Base-by-base conservation (phyloP, 257 asterid genomes). In the Vinca minor region DNA sequence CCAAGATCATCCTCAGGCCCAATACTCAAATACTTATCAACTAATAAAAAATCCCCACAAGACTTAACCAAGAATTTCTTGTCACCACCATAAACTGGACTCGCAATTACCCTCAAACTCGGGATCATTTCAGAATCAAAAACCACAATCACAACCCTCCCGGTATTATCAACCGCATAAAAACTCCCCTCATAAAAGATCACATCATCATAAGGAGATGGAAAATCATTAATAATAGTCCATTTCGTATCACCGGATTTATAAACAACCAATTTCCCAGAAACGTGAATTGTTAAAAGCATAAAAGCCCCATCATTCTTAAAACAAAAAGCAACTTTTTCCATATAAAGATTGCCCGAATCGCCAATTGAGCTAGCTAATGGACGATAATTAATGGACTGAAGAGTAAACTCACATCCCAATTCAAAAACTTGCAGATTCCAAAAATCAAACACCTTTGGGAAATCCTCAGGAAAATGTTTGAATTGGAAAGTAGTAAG, bases 301-400 rank as follows among this genome's bases (percentile, higher is more conserved):
- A 83, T 72, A 70, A 88, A 85, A 2, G 74, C 76, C 25, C 41
- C 79, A 11, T 48, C 76, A 6, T 39, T 35, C 45, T 44, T 55
- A 72, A 72, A 8, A 50, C 61, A 66, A n/a, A 85, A 78, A 36
- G 93, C 96, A 39, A 89, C 91, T 28, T 85, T 92, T 57, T 87
- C 96, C 95, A 78, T 82, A 79, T 91, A 91, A 0, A 86, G 80
- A 75, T 83, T 82, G 39, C 91, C 92, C 1, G 94, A 88, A 45
- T 82, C 95, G 3, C n/a, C n/a, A n/a, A n/a, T n/a, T n/a, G n/a
- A n/a, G n/a, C n/a, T n/a, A n/a, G n/a, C n/a, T n/a, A n/a, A n/a
- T n/a, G n/a, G n/a, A n/a, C n/a, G n/a, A n/a, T n/a, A n/a, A n/a
- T 76, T 84, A 26, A 88, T 80, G 66, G 80, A 86, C 86, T 86